A percentile compares a stretch with the other conserved stretches of the same genome.
Conservation (phyloP, 2,329 filamentous ascomycete species). For the Colletotrichum limetticola region DNA sequence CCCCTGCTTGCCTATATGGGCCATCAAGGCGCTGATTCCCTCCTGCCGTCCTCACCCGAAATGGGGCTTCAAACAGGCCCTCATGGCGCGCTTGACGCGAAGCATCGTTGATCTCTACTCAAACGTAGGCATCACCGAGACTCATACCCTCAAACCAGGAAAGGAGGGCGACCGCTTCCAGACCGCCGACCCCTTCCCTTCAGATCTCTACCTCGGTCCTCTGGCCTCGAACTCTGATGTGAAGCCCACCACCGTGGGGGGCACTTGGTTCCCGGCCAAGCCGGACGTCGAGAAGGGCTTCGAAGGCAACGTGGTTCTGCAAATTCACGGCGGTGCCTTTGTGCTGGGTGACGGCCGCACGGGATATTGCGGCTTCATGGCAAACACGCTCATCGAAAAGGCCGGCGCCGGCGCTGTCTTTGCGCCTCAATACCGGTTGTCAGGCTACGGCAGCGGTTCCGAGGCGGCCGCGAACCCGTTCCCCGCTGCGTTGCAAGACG, state of each 20-base stretch:
- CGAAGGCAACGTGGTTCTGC: slow-evolving; percentile 38
- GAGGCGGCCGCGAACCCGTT: slow-evolving; percentile 34
- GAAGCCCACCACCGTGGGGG: slow-evolving; percentile 35
- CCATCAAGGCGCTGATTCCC: slow-evolving; percentile 7
- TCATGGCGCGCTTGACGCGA: slow-evolving; percentile 20
- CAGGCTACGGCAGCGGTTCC: slow-evolving; percentile 29
- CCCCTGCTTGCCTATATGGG: slow-evolving; percentile 6
- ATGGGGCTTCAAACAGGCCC: slow-evolving; percentile 22
- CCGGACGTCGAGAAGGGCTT: slow-evolving; percentile 27
- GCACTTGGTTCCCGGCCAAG: slow-evolving; percentile 39
- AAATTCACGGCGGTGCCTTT: slow-evolving; percentile 47
- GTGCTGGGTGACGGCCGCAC: slow-evolving; percentile 45
- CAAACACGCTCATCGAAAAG: slow-evolving; percentile 38
- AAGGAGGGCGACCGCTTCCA: slow-evolving; percentile 40
- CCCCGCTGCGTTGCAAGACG: slow-evolving; percentile 45
- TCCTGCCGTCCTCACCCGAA: slow-evolving; percentile 19
- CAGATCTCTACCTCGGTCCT: slow-evolving; percentile 36
- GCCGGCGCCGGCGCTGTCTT: slow-evolving; percentile 41
- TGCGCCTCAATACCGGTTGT: slow-evolving; percentile 46
- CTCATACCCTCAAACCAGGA: slow-evolving; percentile 39
- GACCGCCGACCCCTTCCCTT: slow-evolving; percentile 29
- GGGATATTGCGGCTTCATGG: slow-evolving; percentile 41
- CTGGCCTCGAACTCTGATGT: slow-evolving; percentile 29
- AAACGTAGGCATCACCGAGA: slow-evolving; percentile 23
- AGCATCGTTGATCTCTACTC: slow-evolving; percentile 15